These are phyloP conservation scores for Chrysosporium queenslandicum DNA, from an alignment of 2,329 filamentous ascomycete species.

Conservation along the genomic window DNA sequence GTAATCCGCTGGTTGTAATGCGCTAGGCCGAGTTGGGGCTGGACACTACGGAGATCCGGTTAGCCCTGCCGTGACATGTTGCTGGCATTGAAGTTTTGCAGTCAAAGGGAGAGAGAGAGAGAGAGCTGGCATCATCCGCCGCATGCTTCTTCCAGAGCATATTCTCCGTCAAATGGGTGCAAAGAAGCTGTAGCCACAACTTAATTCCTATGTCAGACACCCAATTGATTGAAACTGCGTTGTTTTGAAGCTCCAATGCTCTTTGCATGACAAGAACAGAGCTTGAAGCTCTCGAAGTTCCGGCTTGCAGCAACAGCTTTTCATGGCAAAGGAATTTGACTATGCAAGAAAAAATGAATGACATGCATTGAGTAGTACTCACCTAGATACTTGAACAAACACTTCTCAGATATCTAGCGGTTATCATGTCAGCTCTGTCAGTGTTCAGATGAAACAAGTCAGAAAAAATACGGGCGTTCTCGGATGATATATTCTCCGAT, in stretches of 20 bases:
- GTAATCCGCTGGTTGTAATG: neutral
- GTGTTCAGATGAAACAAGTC: constrained; percentile 1
- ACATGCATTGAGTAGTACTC: neutral
- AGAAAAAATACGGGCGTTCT: neutral
- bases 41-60: constrained; percentile 1
- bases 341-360: neutral
- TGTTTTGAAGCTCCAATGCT: neutral
- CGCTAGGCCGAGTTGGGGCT: constrained; percentile 3
- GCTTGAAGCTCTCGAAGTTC: neutral
- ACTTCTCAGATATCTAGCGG: neutral
- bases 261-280: neutral
- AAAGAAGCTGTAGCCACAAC: too few species aligned
- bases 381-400: neutral
- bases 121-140: neutral
- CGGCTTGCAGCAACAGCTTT: neutral
- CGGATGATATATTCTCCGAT: neutral
- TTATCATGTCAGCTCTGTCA: neutral
- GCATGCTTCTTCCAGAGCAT: too few species aligned
- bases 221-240: neutral
- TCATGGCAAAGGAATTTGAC: neutral
- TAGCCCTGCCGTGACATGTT: constrained; percentile 1
- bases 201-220: neutral
- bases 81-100: neutral
- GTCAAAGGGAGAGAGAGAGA: neutral
- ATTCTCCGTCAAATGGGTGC: too few species aligned